Percentiles rank a stretch among this genome's conserved stretches.
phyloP scores from a whole-genome alignment of 768 basidiomycete genomes.

The Dacryopinax primogenitus region DNA sequence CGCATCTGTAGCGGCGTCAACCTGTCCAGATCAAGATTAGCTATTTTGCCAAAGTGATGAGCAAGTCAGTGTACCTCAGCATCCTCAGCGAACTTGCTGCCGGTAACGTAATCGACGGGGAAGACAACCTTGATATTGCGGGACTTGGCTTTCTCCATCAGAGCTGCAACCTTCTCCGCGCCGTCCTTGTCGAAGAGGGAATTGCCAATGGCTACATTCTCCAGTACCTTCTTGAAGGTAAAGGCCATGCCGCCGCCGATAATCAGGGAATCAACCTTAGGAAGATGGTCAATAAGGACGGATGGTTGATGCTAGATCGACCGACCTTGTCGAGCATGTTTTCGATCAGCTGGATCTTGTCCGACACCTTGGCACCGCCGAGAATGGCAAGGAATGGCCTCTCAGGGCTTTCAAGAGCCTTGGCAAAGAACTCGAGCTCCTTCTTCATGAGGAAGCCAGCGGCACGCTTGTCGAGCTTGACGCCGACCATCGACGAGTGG shows the following conservation, averaged over 20 bases:
- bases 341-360: constrained; percentile 97
- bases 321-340: constrained; percentile 94
- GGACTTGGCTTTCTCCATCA: constrained; percentile 83
- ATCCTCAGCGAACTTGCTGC: constrained; percentile 89
- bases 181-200: constrained; percentile 89
- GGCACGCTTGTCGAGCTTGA: constrained; percentile 82
- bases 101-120: constrained; percentile 88
- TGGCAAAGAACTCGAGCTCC: constrained; percentile 97
- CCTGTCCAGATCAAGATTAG: constrained; percentile 32
- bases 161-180: constrained; percentile 63
- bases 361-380: constrained; percentile 96
- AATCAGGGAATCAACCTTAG: constrained; percentile 83
- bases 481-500: constrained; percentile 97
- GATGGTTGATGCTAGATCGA: not conserved
- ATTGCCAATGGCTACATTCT: constrained; percentile 78
- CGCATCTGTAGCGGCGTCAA: constrained; percentile 58
- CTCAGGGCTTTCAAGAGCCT: constrained; percentile 88
- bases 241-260: constrained; percentile 98
- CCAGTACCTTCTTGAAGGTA: constrained; percentile 92
- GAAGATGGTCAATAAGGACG: constrained; percentile 9
- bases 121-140: constrained; percentile 91
- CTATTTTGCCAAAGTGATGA: constrained; percentile 9
- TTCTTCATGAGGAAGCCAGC: constrained; percentile 97
- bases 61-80: constrained; percentile 44
- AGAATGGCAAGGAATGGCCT: constrained; percentile 95